phyloP scores from a whole-genome alignment of 805 yeast species.

The Yarrowia yakushimensis region DNA sequence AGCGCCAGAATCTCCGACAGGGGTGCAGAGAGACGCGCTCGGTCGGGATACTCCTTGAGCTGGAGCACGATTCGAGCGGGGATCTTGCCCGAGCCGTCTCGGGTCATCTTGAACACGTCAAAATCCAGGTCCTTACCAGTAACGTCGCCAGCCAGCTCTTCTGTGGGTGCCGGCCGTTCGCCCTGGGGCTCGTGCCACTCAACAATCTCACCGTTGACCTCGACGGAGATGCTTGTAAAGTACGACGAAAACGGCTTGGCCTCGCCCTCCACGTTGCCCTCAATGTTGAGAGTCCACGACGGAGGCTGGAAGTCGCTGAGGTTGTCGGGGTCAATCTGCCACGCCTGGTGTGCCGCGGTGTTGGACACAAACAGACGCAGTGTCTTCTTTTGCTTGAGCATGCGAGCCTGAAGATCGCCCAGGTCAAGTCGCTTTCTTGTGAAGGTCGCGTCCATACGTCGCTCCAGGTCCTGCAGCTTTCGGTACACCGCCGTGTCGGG shows the following conservation, averaged over 20 bases:
- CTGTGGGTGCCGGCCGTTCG: constrained; percentile 34
- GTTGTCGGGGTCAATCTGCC: constrained; percentile 52
- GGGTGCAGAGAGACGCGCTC: constrained; percentile 59
- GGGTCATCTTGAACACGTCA: constrained; percentile 85
- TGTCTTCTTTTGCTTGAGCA: constrained; percentile 50
- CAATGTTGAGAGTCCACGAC: constrained; percentile 27
- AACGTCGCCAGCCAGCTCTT: neutral
- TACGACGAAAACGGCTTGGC: constrained; percentile 52
- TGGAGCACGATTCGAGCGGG: constrained; percentile 72
- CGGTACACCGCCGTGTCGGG: constrained; percentile 75
- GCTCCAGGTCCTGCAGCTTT: constrained; percentile 74
- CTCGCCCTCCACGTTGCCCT: constrained; percentile 36
- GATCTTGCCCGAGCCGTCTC: constrained; percentile 67
- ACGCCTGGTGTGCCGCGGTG: constrained; percentile 80
- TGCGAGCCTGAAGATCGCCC: constrained; percentile 60
- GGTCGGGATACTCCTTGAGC: constrained; percentile 70
- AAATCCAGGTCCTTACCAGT: constrained; percentile 48
- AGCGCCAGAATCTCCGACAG: constrained; percentile 71
- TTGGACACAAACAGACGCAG: constrained; percentile 81
- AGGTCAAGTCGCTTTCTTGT: constrained; percentile 81
- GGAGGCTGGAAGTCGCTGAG: constrained; percentile 29
- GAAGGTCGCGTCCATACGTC: constrained; percentile 71
- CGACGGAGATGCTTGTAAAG: constrained; percentile 80
- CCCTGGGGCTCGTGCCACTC: constrained; percentile 83
- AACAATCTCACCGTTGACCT: constrained; percentile 51